phyloP scores from a whole-genome alignment of 2,329 filamentous ascomycete species.

The Penicillium sp. region DNA sequence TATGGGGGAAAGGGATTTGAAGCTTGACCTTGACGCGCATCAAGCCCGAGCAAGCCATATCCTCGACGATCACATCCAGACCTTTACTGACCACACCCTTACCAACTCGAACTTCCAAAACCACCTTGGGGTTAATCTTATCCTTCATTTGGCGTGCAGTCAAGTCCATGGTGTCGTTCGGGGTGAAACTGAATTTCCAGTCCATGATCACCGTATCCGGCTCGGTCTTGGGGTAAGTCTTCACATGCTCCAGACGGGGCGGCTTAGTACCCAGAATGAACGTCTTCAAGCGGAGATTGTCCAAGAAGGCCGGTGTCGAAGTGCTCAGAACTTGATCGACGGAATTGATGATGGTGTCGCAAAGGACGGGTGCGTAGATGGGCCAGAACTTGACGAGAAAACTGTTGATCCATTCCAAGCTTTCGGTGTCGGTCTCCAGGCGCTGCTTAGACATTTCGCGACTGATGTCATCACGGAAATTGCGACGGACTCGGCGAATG shows the following conservation, averaged over 20 bases:
- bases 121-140: constrained; percentile 94
- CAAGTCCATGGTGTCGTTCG: constrained; percentile 88
- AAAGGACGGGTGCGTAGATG: constrained; percentile 91
- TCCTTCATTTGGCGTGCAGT: constrained; percentile 84
- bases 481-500: constrained; percentile 83
- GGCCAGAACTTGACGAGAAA: constrained; percentile 99
- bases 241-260: constrained; percentile 93
- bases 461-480: constrained; percentile 89
- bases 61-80: constrained; percentile 93
- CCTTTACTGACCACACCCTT: constrained; percentile 97
- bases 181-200: constrained; percentile 99
- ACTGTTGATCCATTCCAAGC: constrained; percentile 97
- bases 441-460: constrained; percentile 81
- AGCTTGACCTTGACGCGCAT: constrained; percentile 98
- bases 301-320: constrained; percentile 83
- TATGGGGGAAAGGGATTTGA: constrained; percentile 89
- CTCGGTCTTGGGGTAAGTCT: constrained; percentile 92
- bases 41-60: constrained; percentile 90
- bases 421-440: constrained; percentile 85
- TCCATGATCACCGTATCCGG: constrained; percentile 98
- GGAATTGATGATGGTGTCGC: constrained; percentile 83
- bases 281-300: constrained; percentile 86
- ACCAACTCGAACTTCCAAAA: constrained; percentile 87
- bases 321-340: constrained; percentile 95
- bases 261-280: constrained; percentile 94